Evolutionary conservation across 345 rosid species (phyloP).

Genomic region (Lumnitzera racemosa): DNA sequence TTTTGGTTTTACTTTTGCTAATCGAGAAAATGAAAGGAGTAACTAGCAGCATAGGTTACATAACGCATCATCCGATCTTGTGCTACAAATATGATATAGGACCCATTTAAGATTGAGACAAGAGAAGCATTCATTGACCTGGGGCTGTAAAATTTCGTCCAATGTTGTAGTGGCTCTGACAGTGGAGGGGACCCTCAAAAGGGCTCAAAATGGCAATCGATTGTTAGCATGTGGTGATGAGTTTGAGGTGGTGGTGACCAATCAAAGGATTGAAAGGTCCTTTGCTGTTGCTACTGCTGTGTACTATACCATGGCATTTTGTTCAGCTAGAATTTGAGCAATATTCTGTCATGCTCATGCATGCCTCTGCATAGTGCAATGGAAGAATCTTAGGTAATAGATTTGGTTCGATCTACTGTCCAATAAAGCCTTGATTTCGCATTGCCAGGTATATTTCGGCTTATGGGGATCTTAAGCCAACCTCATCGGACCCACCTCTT

Average conservation of each 20-base stretch:
- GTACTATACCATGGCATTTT: slow-evolving; percentile 1
- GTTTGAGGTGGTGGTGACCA: neutral
- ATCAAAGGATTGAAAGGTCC: slow-evolving; percentile 2
- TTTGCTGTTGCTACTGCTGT: neutral
- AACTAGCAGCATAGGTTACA: neutral
- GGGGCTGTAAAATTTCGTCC: neutral
- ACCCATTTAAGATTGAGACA: slow-evolving; percentile 9
- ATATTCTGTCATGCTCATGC: too few relatives aligned
- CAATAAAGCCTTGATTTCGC: too few relatives aligned
- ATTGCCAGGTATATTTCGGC: neutral
- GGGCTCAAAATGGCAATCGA: slow-evolving; percentile 1
- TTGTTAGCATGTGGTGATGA: neutral
- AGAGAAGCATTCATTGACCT: slow-evolving; percentile 8
- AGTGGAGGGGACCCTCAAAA: slow-evolving; percentile 9
- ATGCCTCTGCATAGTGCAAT: too few relatives aligned
- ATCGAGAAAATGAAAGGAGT: too few relatives aligned
- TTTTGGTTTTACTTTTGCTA: too few relatives aligned
- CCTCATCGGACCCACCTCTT: too few relatives aligned
- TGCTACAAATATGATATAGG: slow-evolving; percentile 1
- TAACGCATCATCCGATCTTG: neutral
- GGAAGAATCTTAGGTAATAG: too few relatives aligned
- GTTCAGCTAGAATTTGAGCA: too few relatives aligned
- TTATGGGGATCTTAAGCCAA: neutral
- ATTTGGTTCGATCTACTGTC: too few relatives aligned
- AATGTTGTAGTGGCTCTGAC: slow-evolving; percentile 1